Evolutionary conservation across 768 basidiomycete species (phyloP).

Genomic region (Pulveroboletus ravenelii): DNA sequence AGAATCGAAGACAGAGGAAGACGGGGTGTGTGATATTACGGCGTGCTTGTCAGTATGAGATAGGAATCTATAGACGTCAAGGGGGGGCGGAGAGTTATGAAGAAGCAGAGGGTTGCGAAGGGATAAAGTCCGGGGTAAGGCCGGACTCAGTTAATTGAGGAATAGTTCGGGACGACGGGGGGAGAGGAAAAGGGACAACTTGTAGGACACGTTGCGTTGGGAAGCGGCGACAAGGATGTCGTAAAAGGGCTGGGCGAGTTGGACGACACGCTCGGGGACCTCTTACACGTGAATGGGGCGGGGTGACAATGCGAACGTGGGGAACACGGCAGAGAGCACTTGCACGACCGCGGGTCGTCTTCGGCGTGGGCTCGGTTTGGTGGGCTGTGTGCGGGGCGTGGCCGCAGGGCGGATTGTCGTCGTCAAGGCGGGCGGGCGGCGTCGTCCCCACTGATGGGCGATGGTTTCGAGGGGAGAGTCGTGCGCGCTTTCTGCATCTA

Average conservation of each 20-base stretch:
- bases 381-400: conserved; percentile 4
- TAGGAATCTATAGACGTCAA: conserved; percentile 26
- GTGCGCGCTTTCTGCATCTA: conserved; percentile 6
- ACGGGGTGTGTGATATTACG: conserved; percentile 25
- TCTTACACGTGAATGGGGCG: conserved; percentile 24
- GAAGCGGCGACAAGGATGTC: conserved; percentile 20
- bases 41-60: conserved; percentile 17
- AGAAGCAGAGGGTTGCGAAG: conserved; percentile 15
- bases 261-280: conserved; percentile 26
- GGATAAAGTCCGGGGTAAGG: conserved; percentile 30
- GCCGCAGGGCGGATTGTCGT: neutral
- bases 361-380: neutral
- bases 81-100: conserved; percentile 14
- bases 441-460: conserved; percentile 1
- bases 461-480: conserved; percentile 2
- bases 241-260: conserved; percentile 23
- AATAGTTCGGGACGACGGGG: conserved; percentile 12
- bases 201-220: conserved; percentile 16
- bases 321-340: too few species aligned
- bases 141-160: conserved; percentile 24
- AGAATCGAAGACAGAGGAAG: conserved; percentile 20
- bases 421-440: too few species aligned
- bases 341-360: neutral
- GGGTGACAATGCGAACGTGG: conserved; percentile 24
- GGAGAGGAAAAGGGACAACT: conserved; percentile 14